Conservation (phyloP, 2,329 filamentous ascomycete genomes). For the Aspergillus fumigatus region DNA sequence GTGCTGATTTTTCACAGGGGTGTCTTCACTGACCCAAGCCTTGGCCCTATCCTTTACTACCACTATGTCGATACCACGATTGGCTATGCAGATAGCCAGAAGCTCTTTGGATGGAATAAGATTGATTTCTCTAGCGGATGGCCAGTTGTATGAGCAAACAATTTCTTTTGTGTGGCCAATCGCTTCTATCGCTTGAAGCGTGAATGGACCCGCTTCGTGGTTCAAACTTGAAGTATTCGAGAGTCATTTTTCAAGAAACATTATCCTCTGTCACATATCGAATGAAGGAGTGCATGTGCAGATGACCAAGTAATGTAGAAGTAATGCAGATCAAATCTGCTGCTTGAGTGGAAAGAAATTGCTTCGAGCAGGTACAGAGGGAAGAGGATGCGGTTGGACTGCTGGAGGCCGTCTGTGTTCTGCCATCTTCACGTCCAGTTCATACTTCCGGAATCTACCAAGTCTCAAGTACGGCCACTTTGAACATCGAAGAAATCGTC, state of each 20-base stretch:
- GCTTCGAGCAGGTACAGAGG: no score
- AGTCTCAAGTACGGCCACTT: no score
- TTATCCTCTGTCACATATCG: background rate
- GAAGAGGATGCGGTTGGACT: background rate
- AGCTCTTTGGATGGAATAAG: constrained; percentile 42
- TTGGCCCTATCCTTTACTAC: constrained; percentile 55
- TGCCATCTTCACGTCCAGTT: no score
- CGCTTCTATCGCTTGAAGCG: no score
- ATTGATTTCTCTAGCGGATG: constrained; percentile 38
- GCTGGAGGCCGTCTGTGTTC: background rate
- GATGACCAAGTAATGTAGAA: background rate
- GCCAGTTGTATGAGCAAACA: constrained; percentile 29
- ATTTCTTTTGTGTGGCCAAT: no score
- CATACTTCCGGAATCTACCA: no score
- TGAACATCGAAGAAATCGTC: no score
- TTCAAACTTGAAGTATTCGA: background rate
- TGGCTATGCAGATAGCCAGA: constrained; percentile 44
- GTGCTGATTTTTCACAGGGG: constrained; percentile 17
- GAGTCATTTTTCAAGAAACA: background rate
- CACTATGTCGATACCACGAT: constrained; percentile 53
- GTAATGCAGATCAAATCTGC: background rate
- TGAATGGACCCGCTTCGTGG: no score
- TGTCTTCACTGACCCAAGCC: constrained; percentile 16
- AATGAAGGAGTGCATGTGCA: background rate
- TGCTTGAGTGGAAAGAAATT: no score